These are phyloP conservation scores for Phytopythium ostracodes DNA, from an alignment of 352 stramenopile species.

Conservation along the genomic window DNA sequence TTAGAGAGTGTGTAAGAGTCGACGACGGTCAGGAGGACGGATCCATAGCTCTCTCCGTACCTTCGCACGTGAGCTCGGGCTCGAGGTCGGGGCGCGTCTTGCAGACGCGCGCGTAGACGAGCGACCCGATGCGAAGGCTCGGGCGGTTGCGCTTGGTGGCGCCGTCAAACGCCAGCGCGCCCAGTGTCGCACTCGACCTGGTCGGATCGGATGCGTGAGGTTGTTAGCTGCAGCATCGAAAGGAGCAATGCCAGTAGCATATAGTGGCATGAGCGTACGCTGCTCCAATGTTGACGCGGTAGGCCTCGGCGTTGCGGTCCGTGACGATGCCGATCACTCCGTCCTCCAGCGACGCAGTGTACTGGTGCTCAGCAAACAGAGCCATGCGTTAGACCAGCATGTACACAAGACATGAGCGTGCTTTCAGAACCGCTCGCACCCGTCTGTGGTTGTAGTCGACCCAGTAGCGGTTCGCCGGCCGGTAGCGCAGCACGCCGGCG, in stretches of 20 bases:
- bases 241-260: neutral
- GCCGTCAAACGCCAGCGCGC: constrained; percentile 93
- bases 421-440: constrained; percentile 25
- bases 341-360: constrained; percentile 79
- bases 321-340: constrained; percentile 94
- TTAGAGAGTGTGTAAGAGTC: neutral
- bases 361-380: constrained; percentile 27
- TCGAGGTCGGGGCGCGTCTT: constrained; percentile 88
- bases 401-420: too few relatives aligned
- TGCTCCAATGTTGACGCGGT: constrained; percentile 93
- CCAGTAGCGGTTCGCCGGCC: constrained; percentile 87
- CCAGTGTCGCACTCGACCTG: constrained; percentile 67
- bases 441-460: constrained; percentile 86
- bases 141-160: constrained; percentile 97
- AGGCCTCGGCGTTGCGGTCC: constrained; percentile 92
- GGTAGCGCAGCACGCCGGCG: constrained; percentile 80
- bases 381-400: neutral
- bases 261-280: constrained; percentile 46
- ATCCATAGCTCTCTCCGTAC: constrained; percentile 16
- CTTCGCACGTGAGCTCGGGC: constrained; percentile 94
- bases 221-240: neutral
- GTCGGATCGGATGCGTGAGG: neutral
- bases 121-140: constrained; percentile 86
- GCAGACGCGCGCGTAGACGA: constrained; percentile 95
- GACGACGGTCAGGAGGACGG: neutral